phyloP scores from a whole-genome alignment of 31 red algal species.

The Bonnemaisonia californica region DNA sequence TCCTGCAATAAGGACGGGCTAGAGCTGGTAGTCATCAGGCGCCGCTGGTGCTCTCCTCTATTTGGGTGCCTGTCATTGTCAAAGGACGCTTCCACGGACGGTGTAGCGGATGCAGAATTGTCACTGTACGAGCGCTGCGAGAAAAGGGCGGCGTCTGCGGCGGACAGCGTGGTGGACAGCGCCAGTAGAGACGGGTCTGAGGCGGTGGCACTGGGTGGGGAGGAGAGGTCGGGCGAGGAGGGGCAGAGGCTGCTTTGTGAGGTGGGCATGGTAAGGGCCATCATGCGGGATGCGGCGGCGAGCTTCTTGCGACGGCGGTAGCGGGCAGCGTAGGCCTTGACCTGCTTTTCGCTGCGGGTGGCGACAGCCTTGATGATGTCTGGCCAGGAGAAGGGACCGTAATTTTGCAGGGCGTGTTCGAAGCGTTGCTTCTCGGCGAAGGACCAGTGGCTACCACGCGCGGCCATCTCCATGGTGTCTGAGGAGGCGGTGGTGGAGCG shows the following conservation, averaged over 20 bases:
- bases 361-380: constrained; percentile 63
- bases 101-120: not conserved
- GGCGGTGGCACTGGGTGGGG: not conserved
- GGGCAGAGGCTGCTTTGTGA: not conserved
- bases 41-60: not conserved
- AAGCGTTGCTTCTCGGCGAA: constrained; percentile 72
- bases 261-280: not conserved
- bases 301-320: constrained; percentile 73
- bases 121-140: not conserved
- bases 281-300: constrained; percentile 33
- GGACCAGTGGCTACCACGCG: constrained; percentile 67
- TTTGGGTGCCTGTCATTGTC: not conserved
- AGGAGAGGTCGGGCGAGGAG: not conserved
- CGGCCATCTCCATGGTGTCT: constrained; percentile 44
- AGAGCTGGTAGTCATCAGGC: not conserved
- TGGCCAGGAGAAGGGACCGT: constrained; percentile 68
- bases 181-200: not conserved
- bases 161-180: not conserved
- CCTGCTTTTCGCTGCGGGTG: constrained; percentile 71
- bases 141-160: not conserved
- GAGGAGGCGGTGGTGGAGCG: not conserved
- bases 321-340: constrained; percentile 75
- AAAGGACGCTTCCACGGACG: not conserved
- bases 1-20: not conserved
- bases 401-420: constrained; percentile 51